phyloP scores from a whole-genome alignment of 768 basidiomycete genomes.

The Rickenella mellea region DNA sequence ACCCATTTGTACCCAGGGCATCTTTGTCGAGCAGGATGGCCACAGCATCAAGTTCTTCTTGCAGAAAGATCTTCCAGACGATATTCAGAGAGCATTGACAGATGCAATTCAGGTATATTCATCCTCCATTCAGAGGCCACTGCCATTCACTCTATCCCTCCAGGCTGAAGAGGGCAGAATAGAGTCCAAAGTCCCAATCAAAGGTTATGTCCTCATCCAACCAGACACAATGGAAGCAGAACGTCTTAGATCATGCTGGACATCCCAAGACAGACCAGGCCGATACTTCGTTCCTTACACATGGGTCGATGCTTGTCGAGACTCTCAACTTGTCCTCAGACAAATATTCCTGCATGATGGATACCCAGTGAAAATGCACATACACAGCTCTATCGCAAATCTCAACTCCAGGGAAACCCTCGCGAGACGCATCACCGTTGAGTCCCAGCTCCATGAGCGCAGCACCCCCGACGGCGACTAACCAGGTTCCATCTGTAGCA shows the following conservation, averaged over 20 bases:
- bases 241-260: conserved; percentile 70
- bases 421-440: conserved; percentile 61
- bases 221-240: conserved; percentile 62
- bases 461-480: background rate
- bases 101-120: conserved; percentile 40
- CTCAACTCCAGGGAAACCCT: conserved; percentile 60
- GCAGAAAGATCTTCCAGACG: conserved; percentile 65
- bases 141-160: conserved; percentile 1
- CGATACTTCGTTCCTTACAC: conserved; percentile 74
- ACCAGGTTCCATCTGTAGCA: conserved; percentile 35
- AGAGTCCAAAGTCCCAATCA: conserved; percentile 68
- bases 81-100: conserved; percentile 61
- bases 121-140: background rate
- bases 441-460: background rate
- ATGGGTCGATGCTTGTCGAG: conserved; percentile 77
- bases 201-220: conserved; percentile 66
- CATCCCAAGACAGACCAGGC: conserved; percentile 57
- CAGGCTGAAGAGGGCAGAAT: conserved; percentile 71
- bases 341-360: conserved; percentile 69
- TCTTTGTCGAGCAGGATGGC: background rate
- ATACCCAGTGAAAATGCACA: conserved; percentile 62
- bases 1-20: background rate
- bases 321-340: conserved; percentile 61
- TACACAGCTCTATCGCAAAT: conserved; percentile 74
- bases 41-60: conserved; percentile 78